Conservation (phyloP, 2,329 filamentous ascomycete genomes). For the Xylaria sp. region DNA sequence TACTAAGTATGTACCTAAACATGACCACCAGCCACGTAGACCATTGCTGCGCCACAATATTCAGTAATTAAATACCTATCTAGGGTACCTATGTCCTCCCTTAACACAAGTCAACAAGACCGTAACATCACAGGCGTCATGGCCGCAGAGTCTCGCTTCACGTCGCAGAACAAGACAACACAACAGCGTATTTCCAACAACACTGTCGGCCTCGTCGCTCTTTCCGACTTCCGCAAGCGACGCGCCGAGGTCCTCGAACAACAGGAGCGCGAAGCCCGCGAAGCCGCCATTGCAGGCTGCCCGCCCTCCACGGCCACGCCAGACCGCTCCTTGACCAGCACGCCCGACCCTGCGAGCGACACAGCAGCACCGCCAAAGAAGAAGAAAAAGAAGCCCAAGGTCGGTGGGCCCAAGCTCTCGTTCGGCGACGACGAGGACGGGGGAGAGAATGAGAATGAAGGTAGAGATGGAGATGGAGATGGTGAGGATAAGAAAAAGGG, state of each 20-base stretch:
- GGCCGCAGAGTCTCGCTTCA: conserved; percentile 69
- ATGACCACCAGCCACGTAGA: too few relatives aligned
- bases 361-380: conserved; percentile 54
- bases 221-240: conserved; percentile 95
- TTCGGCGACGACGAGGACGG: conserved; percentile 76
- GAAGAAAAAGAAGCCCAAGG: conserved; percentile 59
- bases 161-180: conserved; percentile 78
- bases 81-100: too few relatives aligned
- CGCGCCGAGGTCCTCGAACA: conserved; percentile 93
- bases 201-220: conserved; percentile 89
- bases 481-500: background rate
- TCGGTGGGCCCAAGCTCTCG: conserved; percentile 63
- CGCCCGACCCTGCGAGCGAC: conserved; percentile 58
- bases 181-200: conserved; percentile 85
- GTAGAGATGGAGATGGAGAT: conserved; percentile 53
- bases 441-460: conserved; percentile 54
- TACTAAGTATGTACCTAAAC: too few relatives aligned
- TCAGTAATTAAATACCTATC: too few relatives aligned
- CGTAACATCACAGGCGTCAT: conserved; percentile 14
- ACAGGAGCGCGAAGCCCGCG: conserved; percentile 83
- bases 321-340: conserved; percentile 61
- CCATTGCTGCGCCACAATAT: too few relatives aligned
- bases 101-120: background rate
- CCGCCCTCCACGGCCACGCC: conserved; percentile 57
- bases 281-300: conserved; percentile 61